Conservation (phyloP, 164 flowering plant species). For the Nymphaea colorata region DNA sequence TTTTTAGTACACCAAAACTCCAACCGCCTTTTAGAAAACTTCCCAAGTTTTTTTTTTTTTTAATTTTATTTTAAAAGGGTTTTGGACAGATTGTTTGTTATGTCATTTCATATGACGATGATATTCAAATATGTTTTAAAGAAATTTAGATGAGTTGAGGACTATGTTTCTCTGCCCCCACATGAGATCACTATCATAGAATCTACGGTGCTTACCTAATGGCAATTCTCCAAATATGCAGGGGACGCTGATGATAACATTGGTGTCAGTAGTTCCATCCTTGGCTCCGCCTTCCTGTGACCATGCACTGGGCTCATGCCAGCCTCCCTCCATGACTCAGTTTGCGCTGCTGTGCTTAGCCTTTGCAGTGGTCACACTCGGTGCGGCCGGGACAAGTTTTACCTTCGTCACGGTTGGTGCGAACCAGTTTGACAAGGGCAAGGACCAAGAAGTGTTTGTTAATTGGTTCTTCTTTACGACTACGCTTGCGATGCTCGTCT, state of each 20-base stretch:
- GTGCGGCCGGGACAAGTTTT: conserved; percentile 31
- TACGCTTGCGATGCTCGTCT: conserved; percentile 8
- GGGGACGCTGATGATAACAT: conserved; percentile 27
- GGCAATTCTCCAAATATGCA: conserved; percentile 5
- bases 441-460: conserved; percentile 31
- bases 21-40: too few species aligned
- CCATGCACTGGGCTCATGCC: conserved; percentile 1
- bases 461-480: conserved; percentile 37
- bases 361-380: conserved; percentile 17
- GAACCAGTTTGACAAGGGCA: conserved; percentile 22
- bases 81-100: too few species aligned
- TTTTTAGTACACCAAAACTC: too few species aligned
- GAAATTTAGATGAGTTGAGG: too few species aligned
- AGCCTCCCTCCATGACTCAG: conserved; percentile 15
- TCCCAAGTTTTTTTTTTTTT: too few species aligned
- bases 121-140: too few species aligned
- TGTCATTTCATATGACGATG: too few species aligned
- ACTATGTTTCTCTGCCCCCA: too few species aligned
- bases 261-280: conserved; percentile 22
- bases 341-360: conserved; percentile 15
- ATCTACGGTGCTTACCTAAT: too few species aligned
- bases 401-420: conserved; percentile 38
- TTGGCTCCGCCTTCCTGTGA: conserved; percentile 33
- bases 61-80: too few species aligned
- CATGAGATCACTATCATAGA: too few species aligned